These are phyloP conservation scores for Epichloe brachyelytri DNA, from an alignment of 2,329 filamentous ascomycete species.

Conservation along the genomic window DNA sequence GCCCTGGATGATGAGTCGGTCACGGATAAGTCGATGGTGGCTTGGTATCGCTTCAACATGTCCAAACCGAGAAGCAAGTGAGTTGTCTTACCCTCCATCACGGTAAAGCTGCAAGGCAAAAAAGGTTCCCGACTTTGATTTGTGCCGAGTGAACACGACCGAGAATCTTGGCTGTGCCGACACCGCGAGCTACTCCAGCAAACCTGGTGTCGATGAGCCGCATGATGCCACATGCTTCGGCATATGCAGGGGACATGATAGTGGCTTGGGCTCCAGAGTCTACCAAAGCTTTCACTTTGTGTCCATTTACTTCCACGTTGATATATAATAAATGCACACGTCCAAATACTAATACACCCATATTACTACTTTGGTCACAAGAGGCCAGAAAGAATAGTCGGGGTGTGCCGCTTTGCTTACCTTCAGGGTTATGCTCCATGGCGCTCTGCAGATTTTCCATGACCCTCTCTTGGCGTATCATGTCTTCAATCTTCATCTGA, in stretches of 20 bases:
- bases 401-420: constrained; percentile 32
- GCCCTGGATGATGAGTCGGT: constrained; percentile 77
- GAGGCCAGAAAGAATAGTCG: not conserved
- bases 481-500: constrained; percentile 86
- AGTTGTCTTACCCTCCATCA: constrained; percentile 98
- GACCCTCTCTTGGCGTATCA: constrained; percentile 88
- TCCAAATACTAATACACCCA: constrained; percentile 60
- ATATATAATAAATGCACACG: constrained; percentile 95
- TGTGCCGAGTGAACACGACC: constrained; percentile 91
- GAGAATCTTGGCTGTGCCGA: constrained; percentile 88
- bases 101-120: constrained; percentile 89
- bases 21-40: constrained; percentile 78
- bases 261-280: constrained; percentile 96
- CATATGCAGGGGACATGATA: constrained; percentile 93
- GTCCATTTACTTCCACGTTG: constrained; percentile 85
- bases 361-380: constrained; percentile 2
- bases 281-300: constrained; percentile 88
- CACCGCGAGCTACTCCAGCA: constrained; percentile 80
- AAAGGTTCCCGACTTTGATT: constrained; percentile 81
- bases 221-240: constrained; percentile 90
- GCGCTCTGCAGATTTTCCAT: constrained; percentile 94
- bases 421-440: constrained; percentile 95
- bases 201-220: constrained; percentile 87
- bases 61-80: constrained; percentile 87
- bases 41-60: constrained; percentile 94